Conservation (phyloP, 495 filamentous ascomycete genomes). For the Neurospora sp. region DNA sequence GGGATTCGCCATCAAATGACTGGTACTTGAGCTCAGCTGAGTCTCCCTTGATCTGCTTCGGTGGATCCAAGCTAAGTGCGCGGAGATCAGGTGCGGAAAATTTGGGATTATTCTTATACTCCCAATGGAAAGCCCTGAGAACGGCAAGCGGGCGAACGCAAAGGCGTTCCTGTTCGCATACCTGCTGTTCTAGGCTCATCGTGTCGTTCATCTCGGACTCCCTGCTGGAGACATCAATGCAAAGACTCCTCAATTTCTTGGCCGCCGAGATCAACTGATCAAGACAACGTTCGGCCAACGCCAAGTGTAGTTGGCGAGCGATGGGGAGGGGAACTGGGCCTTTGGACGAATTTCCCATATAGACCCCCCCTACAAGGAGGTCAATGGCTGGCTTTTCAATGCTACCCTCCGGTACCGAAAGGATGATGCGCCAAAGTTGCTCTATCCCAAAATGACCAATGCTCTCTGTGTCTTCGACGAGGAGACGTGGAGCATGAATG, state of each 20-base stretch:
- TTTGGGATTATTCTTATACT: conserved; percentile 36
- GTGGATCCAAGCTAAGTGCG: conserved; percentile 28
- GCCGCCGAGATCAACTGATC: conserved; percentile 64
- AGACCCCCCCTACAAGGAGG: conserved; percentile 59
- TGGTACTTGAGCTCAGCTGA: conserved; percentile 62
- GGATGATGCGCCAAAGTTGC: conserved; percentile 72
- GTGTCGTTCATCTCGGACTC: conserved; percentile 28
- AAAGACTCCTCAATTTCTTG: conserved; percentile 42
- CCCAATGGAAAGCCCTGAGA: conserved; percentile 35
- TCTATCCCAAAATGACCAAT: conserved; percentile 52
- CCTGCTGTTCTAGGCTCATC: conserved; percentile 38
- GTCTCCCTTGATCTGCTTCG: conserved; percentile 42
- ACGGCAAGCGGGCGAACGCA: conserved; percentile 57
- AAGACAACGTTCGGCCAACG: conserved; percentile 68
- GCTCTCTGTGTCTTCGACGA: conserved; percentile 28
- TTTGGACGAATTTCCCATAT: conserved; percentile 47
- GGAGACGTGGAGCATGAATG: neutral
- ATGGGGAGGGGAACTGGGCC: conserved; percentile 32
- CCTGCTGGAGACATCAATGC: conserved; percentile 28
- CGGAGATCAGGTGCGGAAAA: conserved; percentile 41
- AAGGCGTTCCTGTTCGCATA: conserved; percentile 44
- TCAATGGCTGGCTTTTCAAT: conserved; percentile 60
- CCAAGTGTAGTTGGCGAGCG: conserved; percentile 56
- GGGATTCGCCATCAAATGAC: conserved; percentile 50
- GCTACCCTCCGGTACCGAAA: conserved; percentile 57